These are phyloP conservation scores for Pyrenophora graminea DNA, from an alignment of 2,329 filamentous ascomycete genomes.

Conservation along the genomic window DNA sequence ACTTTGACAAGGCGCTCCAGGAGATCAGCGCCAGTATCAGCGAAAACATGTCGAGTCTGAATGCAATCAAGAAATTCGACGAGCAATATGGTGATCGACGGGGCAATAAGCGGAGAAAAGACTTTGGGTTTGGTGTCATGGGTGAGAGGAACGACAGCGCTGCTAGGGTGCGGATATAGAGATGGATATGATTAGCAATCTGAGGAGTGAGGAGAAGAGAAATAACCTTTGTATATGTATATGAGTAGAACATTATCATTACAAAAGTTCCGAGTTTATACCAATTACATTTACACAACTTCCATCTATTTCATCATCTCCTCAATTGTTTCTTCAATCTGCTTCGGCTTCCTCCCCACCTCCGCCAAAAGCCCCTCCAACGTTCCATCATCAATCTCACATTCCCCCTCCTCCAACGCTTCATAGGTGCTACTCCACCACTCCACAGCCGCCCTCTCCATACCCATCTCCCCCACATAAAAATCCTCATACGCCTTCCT, in stretches of 20 bases:
- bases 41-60: constrained; percentile 87
- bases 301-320: constrained; percentile 44
- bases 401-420: constrained; percentile 50
- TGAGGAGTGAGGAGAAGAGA: background rate
- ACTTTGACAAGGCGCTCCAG: constrained; percentile 83
- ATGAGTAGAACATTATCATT: background rate
- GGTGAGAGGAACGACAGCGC: constrained; percentile 36
- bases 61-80: constrained; percentile 91
- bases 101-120: constrained; percentile 64
- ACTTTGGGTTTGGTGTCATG: constrained; percentile 55
- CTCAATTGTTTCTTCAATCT: constrained; percentile 47
- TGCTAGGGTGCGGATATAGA: constrained; percentile 37
- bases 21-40: constrained; percentile 92
- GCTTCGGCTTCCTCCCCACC: constrained; percentile 42
- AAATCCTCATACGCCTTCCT: constrained; percentile 49
- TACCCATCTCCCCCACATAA: constrained; percentile 45
- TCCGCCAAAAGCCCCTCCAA: constrained; percentile 46
- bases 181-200: background rate
- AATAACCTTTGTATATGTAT: background rate
- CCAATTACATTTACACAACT: no score
- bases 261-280: no score
- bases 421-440: constrained; percentile 56
- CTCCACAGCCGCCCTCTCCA: constrained; percentile 46
- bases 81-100: constrained; percentile 88
- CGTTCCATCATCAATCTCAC: constrained; percentile 48